Percentiles rank a stretch among this genome's conserved stretches.
These are phyloP conservation scores for Botrytis elliptica DNA, from an alignment of 2,329 filamentous ascomycete species.

Conservation along the genomic window DNA sequence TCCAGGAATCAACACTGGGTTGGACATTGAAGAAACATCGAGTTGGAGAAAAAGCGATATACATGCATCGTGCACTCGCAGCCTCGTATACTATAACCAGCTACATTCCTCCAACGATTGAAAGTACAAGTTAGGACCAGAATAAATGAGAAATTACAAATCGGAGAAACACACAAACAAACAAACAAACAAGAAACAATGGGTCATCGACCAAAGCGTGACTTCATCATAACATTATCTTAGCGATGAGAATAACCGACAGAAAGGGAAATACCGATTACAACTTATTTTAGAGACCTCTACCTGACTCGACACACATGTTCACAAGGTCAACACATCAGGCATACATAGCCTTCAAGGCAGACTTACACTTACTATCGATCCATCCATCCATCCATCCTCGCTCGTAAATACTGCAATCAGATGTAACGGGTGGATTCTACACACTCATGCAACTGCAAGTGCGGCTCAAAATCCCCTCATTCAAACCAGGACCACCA, in stretches of 20 bases:
- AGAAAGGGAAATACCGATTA: background rate
- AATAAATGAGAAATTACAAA: background rate
- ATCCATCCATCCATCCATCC: background rate
- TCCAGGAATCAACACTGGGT: background rate
- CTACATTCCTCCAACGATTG: background rate
- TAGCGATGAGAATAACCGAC: background rate
- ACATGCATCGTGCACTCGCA: background rate
- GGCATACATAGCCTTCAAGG: background rate
- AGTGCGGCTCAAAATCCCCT: background rate
- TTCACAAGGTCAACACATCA: background rate
- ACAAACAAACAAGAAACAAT: background rate
- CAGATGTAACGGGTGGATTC: no score
- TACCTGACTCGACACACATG: background rate
- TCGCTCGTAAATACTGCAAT: background rate
- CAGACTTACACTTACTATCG: background rate
- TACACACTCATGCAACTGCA: background rate
- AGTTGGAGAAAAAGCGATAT: background rate
- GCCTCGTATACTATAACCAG: background rate
- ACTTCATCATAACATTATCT: rapidly evolving
- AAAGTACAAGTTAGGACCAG: background rate
- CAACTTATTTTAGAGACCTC: no score
- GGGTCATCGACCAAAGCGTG: background rate
- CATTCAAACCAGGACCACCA: background rate
- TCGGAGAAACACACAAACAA: background rate
- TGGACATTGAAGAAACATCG: background rate